Base-by-base conservation (phyloP, 306 rosid genomes). In the Sophora flavescens region DNA sequence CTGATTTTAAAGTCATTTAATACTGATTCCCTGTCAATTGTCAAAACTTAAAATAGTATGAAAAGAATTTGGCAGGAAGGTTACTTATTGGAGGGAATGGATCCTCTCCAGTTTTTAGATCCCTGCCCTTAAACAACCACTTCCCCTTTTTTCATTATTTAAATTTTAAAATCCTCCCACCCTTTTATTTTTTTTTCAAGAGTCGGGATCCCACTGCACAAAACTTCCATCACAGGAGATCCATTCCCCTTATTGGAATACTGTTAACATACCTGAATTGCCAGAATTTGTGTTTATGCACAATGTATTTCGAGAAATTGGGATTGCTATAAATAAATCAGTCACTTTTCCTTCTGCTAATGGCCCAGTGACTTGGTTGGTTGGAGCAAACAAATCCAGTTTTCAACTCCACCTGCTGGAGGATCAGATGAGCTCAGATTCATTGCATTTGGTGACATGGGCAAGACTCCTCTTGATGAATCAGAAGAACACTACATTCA, bases 401-500 rank as follows among this genome's bases (percentile, higher is more conserved):
- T 90, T 68, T 61, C 79, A 33, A 89, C 96, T 51, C 98, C 98
- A 0, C 96, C 98, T 1, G 91, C 89, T 3, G 97, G 93, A 66
- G 98, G 90, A 59, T 81, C 89, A 12, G 84, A 83, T 28, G 91
- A 91, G 56, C 73, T 91, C 60, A 88, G 22, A 36, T 94, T 94
- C 79, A 52, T 94, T 13, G 84, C 96, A 72, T 91, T 41, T 61
- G 97, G 97, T 30, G 97, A 94, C 39, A 90, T 94, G 98, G 98
- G 98, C 26, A 94, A 94, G 77, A 87, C 97, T 68, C 97, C 98
- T 54, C 89, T 81, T 8, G 98, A 94, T 75, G 64, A 82, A 73
- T 87, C 97, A 4, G 36, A 73, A 15, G 96, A 91, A 80, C 98
- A 91, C 82, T 94, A 87, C 82, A 94, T 94, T 87, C 98, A 94